Base-by-base conservation (phyloP, 208 protist genomes). In the Naegleria lovaniensis region DNA sequence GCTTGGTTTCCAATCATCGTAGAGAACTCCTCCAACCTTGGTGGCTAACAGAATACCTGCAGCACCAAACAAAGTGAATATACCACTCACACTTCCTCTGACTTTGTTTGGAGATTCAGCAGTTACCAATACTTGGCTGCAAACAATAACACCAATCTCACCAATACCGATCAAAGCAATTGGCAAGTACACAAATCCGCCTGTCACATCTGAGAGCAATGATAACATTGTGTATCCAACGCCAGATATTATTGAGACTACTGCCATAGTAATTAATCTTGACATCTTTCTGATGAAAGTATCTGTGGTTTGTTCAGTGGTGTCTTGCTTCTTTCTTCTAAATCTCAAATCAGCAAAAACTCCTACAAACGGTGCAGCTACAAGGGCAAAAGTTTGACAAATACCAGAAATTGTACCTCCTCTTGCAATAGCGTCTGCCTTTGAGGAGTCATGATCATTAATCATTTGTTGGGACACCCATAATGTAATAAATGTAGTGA, bases 401-500 rank as follows among this genome's bases (percentile, higher is more conserved):
- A 91, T 29, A 59, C 89, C 89, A 76, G 89, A 88, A 85, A 91
- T 43, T 9, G 15, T 22, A 67, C 89, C 89, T 33, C 52, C 89
- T 41, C n/a, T 85, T 11, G 41, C 55, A 52, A n/a, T 19, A 55
- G 22, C 41, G 11, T 83, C n/a, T 29, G 88, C 13, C 2, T 52
- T n/a, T 0, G 41, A 36, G 22, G 51, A 52, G 6, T 40, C 88
- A 40, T 90, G 43, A 36, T 58, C 1, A 2, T 15, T 25, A 40
- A 40, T 16, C 83, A 87, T 87, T 58, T 88, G 41, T 39, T 58
- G 85, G 11, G 41, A 25, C 0, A 88, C 85, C 85, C 85, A 88
- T 19, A 88, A 39, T 75, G 86, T 76, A 29, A 89, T 76, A 89
- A 89, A 89, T 0, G 48, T 76, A 29, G 51, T 89, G 29, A 89